Conservation (phyloP, 495 filamentous ascomycete species). For the Xylaria flabelliformis region DNA sequence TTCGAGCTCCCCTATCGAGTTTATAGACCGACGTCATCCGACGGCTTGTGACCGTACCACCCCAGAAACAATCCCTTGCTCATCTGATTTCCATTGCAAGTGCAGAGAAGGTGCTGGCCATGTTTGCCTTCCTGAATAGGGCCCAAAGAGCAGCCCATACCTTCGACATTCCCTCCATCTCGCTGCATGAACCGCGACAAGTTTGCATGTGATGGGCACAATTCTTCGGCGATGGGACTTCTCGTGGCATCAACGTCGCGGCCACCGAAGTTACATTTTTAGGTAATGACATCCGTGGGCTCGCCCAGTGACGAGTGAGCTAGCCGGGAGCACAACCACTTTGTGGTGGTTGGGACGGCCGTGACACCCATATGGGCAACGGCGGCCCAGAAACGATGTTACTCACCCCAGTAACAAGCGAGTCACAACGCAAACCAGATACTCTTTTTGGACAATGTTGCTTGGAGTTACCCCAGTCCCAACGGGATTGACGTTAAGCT, state of each 20-base stretch:
- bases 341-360: not conserved
- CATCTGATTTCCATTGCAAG: not conserved
- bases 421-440: slow-evolving; percentile 1
- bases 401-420: not conserved
- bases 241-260: not conserved
- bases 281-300: slow-evolving; percentile 12
- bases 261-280: slow-evolving; percentile 13
- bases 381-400: slow-evolving; percentile 1
- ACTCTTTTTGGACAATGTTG: slow-evolving; percentile 10
- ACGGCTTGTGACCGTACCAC: not conserved
- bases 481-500: not conserved
- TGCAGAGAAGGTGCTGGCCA: not conserved
- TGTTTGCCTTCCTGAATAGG: slow-evolving; percentile 1
- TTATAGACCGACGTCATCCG: slow-evolving; percentile 5
- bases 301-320: not conserved
- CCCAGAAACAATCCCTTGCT: not conserved
- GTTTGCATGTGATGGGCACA: slow-evolving; percentile 25
- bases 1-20: not conserved
- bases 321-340: not conserved
- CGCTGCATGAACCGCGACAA: not conserved
- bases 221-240: not conserved
- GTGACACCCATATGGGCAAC: not conserved
- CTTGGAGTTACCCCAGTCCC: slow-evolving; percentile 16
- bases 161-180: slow-evolving; percentile 8
- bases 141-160: not conserved